Evolutionary conservation across 495 filamentous ascomycete species (phyloP), one percentile per base, ranked within the genome.

Genomic region (Penicillium chermesinum): DNA sequence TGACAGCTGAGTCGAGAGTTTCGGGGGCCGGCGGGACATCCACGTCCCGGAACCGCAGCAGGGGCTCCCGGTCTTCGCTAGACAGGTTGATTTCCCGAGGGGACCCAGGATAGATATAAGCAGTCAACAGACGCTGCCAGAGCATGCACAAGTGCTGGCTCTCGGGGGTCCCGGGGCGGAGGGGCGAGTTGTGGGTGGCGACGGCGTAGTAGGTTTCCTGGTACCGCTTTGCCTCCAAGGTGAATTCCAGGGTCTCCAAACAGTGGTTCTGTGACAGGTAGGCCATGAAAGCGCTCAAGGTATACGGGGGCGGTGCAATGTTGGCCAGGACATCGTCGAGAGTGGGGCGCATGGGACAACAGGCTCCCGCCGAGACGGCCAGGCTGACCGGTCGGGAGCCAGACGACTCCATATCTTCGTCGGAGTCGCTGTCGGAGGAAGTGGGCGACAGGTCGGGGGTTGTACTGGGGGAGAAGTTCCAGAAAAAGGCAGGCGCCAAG

Each of bases 241-340:
- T 96, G 70, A 99, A 99, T 60, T 99, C 94, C 38, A 99, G 70
- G 6, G 89, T 99, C 66, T 99, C 94, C 36, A 97, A 70, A 59
- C 94, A 99, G 67, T 97, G 94, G 54, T 97, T 97, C 57, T 96
- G 91, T 2, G 94, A 96, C 18, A 97, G 80, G 62, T 93, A 99
- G 42, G 91, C 93, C 80, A 88, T 97, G 69, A 99, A 97, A 17
- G 94, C 93, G 54, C 81, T 81, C 14, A 97, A 78, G 2, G 91
- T 96, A 75, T 91, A 97, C 55, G 94, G 94, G 33, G 89, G 83
- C 0, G 88, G 85, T 44, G 94, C 87, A 17, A 80, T 81, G 61
- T 96, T 90, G 33, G 87, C 82, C 37, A 99, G 78, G 12, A 99
- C 89, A 53, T 97, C 91, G 40, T 84, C 73, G 40, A 99, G 71